phyloP scores from a whole-genome alignment of 495 filamentous ascomycete genomes.

The Staphylotrichum tortipilum region DNA sequence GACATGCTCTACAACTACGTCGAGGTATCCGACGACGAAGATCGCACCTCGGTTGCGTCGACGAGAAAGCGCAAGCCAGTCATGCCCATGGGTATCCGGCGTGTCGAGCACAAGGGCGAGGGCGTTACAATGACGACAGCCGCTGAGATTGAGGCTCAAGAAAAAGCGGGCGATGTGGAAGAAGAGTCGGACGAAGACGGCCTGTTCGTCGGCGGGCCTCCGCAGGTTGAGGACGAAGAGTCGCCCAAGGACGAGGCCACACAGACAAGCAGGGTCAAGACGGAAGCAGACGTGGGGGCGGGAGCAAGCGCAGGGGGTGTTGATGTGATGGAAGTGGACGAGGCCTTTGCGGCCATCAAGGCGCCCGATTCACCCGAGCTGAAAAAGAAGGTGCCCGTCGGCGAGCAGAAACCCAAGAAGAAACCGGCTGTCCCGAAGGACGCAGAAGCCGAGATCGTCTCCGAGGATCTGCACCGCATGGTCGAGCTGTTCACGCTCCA shows the following conservation, averaged over 20 bases:
- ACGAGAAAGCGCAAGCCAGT: constrained; percentile 17
- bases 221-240: constrained; percentile 5
- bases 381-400: constrained; percentile 21
- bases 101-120: constrained; percentile 47
- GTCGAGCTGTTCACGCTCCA: constrained; percentile 25
- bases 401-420: constrained; percentile 23
- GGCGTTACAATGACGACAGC: constrained; percentile 44
- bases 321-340: constrained; percentile 29
- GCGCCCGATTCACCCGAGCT: constrained; percentile 25
- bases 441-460: constrained; percentile 26
- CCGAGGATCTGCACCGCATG: constrained; percentile 25
- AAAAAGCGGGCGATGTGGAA: constrained; percentile 22
- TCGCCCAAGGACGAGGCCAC: constrained; percentile 24
- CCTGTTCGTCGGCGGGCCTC: constrained; percentile 29
- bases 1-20: constrained; percentile 31
- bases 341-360: constrained; percentile 27
- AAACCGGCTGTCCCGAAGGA: constrained; percentile 25
- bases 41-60: constrained; percentile 6
- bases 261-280: constrained; percentile 19
- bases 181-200: constrained; percentile 34
- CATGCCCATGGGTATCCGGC: constrained; percentile 41
- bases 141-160: constrained; percentile 38
- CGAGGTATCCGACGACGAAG: constrained; percentile 24
- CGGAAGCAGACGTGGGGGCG: constrained; percentile 23
- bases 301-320: too few species aligned